phyloP scores from a whole-genome alignment of 1,139 yeast species.

The Williopsis jadinii region DNA sequence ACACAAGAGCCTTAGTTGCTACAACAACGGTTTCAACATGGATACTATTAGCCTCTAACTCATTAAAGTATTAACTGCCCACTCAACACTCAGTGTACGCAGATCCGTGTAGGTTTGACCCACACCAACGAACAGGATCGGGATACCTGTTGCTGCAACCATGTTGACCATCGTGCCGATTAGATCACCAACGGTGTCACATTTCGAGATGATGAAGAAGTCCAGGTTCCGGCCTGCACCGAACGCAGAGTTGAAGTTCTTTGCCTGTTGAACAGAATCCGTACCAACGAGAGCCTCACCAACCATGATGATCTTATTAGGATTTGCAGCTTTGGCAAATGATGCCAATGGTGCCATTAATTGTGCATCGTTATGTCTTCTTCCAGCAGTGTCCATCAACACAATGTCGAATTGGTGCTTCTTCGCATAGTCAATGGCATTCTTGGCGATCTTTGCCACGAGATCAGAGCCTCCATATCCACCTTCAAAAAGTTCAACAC shows the following conservation, averaged over 20 bases:
- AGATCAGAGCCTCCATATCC: conserved; percentile 96
- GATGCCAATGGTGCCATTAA: conserved; percentile 94
- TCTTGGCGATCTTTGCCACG: conserved; percentile 90
- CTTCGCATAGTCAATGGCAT: conserved; percentile 75
- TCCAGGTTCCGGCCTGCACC: conserved; percentile 79
- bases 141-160: conserved; percentile 96
- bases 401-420: conserved; percentile 73
- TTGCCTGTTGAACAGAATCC: conserved; percentile 93
- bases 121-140: conserved; percentile 90
- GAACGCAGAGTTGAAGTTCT: conserved; percentile 87
- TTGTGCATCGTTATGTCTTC: conserved; percentile 92
- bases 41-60: conserved; percentile 22
- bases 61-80: conserved; percentile 87
- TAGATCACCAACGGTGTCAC: conserved; percentile 96
- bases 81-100: conserved; percentile 83
- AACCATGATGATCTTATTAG: conserved; percentile 96
- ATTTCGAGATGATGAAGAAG: conserved; percentile 88
- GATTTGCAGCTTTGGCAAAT: conserved; percentile 92
- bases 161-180: conserved; percentile 96
- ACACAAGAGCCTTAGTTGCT: too few species aligned
- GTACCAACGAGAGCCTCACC: conserved; percentile 98
- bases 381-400: conserved; percentile 93
- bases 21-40: background rate
- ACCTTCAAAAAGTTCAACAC: conserved; percentile 80
- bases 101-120: conserved; percentile 97